phyloP scores from a whole-genome alignment of 192 early-diverging fungal species.

The Spizellomyces punctatus region DNA sequence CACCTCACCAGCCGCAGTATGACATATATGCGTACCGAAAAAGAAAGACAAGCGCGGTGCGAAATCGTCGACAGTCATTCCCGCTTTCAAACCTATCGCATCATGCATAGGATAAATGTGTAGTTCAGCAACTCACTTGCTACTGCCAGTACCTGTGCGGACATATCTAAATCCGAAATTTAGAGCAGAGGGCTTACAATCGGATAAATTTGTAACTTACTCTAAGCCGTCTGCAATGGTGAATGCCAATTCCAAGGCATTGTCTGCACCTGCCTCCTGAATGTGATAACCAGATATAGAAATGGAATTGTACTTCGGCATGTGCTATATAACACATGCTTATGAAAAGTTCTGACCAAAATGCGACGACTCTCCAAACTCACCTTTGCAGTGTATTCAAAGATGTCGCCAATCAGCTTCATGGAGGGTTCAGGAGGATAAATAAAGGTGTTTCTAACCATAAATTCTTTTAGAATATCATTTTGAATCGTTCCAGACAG shows the following conservation, averaged over 20 bases:
- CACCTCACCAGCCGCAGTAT: not conserved
- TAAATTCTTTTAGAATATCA: conserved; percentile 92
- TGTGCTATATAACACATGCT: conserved; percentile 50
- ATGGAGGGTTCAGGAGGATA: conserved; percentile 91
- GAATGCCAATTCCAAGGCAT: conserved; percentile 88
- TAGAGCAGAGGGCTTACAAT: conserved; percentile 1
- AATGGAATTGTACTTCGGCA: conserved; percentile 95
- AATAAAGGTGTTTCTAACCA: conserved; percentile 94
- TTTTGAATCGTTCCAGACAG: conserved; percentile 89
- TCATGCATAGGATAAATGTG: not conserved
- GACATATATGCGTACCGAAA: conserved; percentile 54
- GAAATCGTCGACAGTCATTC: conserved; percentile 88
- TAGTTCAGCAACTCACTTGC: not conserved
- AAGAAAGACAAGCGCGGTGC: conserved; percentile 90
- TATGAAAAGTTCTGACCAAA: not conserved
- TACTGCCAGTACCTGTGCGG: conserved; percentile 35
- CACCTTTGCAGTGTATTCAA: conserved; percentile 79
- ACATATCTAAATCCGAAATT: conserved; percentile 17
- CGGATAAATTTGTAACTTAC: conserved; percentile 46
- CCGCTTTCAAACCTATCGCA: conserved; percentile 58
- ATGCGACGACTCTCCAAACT: not conserved
- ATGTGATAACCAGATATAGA: conserved; percentile 95
- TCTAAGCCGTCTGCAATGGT: conserved; percentile 89
- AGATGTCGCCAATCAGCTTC: conserved; percentile 90
- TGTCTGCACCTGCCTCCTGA: conserved; percentile 89